Evolutionary conservation across 768 basidiomycete genomes (phyloP).

Genomic region (Leccinum fibrillosum): DNA sequence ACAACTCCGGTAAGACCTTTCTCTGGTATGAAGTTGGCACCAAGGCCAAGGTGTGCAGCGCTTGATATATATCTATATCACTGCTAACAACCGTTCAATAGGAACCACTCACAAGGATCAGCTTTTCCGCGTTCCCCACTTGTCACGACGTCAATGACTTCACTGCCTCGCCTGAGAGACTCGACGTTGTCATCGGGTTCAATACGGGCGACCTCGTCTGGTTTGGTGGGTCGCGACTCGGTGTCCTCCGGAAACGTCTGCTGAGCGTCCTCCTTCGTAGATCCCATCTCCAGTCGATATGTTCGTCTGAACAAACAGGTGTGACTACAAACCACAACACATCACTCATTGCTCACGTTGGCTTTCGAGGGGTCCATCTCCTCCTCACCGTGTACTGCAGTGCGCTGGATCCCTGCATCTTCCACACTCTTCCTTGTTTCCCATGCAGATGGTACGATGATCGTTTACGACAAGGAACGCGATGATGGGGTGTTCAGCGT

Average conservation of each 20-base stretch:
- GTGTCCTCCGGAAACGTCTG: constrained; percentile 1
- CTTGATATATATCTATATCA: not conserved
- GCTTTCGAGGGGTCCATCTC: constrained; percentile 66
- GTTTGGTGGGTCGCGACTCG: constrained; percentile 61
- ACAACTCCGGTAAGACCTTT: constrained; percentile 81
- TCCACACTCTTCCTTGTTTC: constrained; percentile 80
- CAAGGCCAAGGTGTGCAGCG: constrained; percentile 66
- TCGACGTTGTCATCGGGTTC: constrained; percentile 92
- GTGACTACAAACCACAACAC: constrained; percentile 12
- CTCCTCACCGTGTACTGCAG: constrained; percentile 80
- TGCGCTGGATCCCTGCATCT: constrained; percentile 84
- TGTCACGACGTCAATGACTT: constrained; percentile 84
- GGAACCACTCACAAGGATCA: constrained; percentile 85
- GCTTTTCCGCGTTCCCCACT: constrained; percentile 84
- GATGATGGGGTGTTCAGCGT: constrained; percentile 79
- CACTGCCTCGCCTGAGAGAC: constrained; percentile 72
- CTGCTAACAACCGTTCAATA: constrained; percentile 31
- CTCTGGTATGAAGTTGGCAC: constrained; percentile 86
- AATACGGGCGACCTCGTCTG: constrained; percentile 93
- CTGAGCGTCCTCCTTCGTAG: constrained; percentile 35
- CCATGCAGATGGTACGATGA: constrained; percentile 85
- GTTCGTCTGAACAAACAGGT: constrained; percentile 88
- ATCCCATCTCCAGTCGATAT: constrained; percentile 77
- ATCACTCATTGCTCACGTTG: constrained; percentile 9
- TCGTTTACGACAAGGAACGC: constrained; percentile 88